A percentile compares a stretch with the other conserved stretches of the same genome.
Conservation (phyloP, 345 rosid species). For the Adansonia digitata region DNA sequence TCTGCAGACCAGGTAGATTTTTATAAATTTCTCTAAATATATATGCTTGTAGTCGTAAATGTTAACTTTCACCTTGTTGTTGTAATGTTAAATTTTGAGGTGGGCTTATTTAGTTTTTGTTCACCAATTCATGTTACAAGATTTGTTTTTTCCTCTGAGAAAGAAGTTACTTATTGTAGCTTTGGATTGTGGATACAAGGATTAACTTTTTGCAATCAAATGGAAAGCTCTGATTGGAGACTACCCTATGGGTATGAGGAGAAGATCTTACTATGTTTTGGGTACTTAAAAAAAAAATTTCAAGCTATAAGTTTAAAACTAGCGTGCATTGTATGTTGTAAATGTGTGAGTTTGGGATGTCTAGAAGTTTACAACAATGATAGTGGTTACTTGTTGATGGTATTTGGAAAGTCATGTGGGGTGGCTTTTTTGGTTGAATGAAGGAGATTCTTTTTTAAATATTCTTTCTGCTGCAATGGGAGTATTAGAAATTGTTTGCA, state of each 20-base stretch:
- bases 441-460: not conserved
- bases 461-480: not conserved
- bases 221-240: not conserved
- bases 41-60: not conserved
- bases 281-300: not conserved
- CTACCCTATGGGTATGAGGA: not conserved
- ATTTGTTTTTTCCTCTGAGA: not conserved
- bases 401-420: not conserved
- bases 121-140: not conserved
- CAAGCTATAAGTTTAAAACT: not conserved
- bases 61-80: not conserved
- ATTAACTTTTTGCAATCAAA: not conserved
- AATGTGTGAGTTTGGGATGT: not conserved
- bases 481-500: not conserved
- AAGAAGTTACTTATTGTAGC: not conserved
- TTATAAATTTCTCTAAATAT: not conserved
- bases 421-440: not conserved
- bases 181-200: not conserved
- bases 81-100: not conserved
- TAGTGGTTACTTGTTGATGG: not conserved
- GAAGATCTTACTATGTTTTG: not conserved
- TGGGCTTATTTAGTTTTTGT: not conserved
- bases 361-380: not conserved
- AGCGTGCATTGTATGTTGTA: not conserved
- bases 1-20: constrained; percentile 47